These are phyloP conservation scores for Angomonas ambiguus DNA, from an alignment of 208 protist genomes.

Conservation along the genomic window DNA sequence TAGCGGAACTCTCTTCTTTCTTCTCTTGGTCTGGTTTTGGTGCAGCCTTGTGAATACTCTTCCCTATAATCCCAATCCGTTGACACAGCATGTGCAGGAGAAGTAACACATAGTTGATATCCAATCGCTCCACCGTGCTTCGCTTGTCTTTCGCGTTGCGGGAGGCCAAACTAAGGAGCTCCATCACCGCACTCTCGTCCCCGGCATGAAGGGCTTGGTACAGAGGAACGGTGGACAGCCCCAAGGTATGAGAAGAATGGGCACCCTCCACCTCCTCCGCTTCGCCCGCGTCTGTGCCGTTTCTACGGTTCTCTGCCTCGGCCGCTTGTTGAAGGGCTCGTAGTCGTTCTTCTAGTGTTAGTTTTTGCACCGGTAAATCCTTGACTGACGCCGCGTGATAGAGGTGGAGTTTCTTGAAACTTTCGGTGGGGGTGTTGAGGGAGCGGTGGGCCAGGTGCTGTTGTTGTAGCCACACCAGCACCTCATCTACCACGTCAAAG, in stretches of 20 bases:
- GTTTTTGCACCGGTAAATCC: conserved; percentile 58
- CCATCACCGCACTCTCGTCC: conserved; percentile 72
- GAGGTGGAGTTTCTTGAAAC: conserved; percentile 36
- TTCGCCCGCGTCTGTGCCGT: not conserved
- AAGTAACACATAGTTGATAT: conserved; percentile 74
- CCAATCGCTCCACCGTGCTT: conserved; percentile 56
- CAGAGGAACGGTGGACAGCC: conserved; percentile 74
- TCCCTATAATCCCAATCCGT: conserved; percentile 44
- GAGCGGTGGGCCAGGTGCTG: conserved; percentile 52
- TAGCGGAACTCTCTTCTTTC: not conserved
- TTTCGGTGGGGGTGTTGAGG: conserved; percentile 38
- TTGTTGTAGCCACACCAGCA: conserved; percentile 36
- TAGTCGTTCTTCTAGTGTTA: conserved; percentile 73
- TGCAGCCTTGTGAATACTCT: conserved; percentile 14
- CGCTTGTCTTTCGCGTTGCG: conserved; percentile 47
- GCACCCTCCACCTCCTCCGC: not conserved
- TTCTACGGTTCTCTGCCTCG: not conserved
- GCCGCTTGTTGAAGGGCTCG: conserved; percentile 23
- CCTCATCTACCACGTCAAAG: conserved; percentile 32
- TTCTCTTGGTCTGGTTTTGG: not conserved
- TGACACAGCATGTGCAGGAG: conserved; percentile 65
- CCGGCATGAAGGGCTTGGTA: conserved; percentile 83
- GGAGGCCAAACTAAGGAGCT: conserved; percentile 67
- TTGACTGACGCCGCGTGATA: conserved; percentile 64
- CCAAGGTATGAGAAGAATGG: conserved; percentile 38